These are phyloP conservation scores for Penicillium soppii DNA, from an alignment of 495 filamentous ascomycete genomes.

Conservation along the genomic window DNA sequence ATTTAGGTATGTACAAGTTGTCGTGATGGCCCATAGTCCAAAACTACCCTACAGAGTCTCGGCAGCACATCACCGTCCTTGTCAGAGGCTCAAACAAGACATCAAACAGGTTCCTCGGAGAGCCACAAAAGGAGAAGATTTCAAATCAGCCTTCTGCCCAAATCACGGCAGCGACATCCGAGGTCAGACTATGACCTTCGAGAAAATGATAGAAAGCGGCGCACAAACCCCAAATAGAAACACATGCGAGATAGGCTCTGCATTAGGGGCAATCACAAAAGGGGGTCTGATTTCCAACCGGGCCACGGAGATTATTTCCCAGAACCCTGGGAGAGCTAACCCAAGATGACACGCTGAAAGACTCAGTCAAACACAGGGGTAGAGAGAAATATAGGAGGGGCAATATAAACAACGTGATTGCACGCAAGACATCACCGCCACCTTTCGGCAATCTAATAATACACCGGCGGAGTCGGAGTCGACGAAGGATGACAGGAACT, in stretches of 20 bases:
- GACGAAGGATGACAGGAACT: background rate
- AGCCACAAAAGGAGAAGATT: background rate
- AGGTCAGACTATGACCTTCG: background rate
- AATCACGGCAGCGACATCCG: background rate
- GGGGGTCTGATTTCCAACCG: conserved; percentile 1
- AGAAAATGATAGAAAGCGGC: conserved; percentile 5
- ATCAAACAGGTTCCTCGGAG: background rate
- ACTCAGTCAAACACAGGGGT: background rate
- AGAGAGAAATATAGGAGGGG: no score
- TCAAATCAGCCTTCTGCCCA: background rate
- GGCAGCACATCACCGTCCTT: no score
- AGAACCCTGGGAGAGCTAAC: background rate
- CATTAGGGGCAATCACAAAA: background rate
- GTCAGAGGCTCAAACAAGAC: background rate
- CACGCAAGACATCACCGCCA: background rate
- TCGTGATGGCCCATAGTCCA: no score
- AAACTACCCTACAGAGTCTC: no score
- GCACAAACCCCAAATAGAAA: background rate
- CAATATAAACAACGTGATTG: background rate
- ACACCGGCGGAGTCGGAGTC: background rate
- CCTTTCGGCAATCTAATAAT: conserved; percentile 6
- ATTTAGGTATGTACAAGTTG: no score
- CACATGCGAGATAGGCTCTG: background rate
- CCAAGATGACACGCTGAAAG: background rate
- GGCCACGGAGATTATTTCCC: conserved; percentile 3